Conservation (phyloP, 805 yeast genomes). For the Candida michaelii region DNA sequence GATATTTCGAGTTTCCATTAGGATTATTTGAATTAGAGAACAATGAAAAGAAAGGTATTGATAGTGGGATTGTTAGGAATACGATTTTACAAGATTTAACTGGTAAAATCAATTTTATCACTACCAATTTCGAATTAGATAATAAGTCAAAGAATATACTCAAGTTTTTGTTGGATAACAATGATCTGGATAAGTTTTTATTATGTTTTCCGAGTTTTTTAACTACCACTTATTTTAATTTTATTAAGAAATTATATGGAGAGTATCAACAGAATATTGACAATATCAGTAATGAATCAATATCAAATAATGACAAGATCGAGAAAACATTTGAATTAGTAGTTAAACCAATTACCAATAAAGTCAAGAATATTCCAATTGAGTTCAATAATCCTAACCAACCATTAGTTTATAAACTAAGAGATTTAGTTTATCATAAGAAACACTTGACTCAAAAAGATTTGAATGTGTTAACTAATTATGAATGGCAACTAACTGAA, state of each 20-base stretch:
- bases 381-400: neutral
- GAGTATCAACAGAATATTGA: conserved; percentile 2
- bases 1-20: conserved; percentile 20
- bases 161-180: conserved; percentile 15
- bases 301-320: conserved; percentile 3
- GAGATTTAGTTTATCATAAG: conserved; percentile 6
- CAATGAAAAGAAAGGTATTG: conserved; percentile 11
- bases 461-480: conserved; percentile 3
- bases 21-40: conserved; percentile 18
- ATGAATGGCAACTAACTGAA: conserved; percentile 16
- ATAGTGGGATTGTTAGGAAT: conserved; percentile 17
- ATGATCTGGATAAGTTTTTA: conserved; percentile 15
- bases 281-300: neutral
- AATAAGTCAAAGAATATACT: conserved; percentile 17
- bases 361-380: neutral
- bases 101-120: conserved; percentile 19
- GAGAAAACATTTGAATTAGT: conserved; percentile 1
- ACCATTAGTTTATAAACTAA: conserved; percentile 3
- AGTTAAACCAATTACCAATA: neutral
- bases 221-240: conserved; percentile 1
- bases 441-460: conserved; percentile 1
- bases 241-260: conserved; percentile 1
- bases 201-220: conserved; percentile 20
- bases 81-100: conserved; percentile 18
- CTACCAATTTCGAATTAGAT: conserved; percentile 23